Evolutionary conservation across 2,329 filamentous ascomycete species (phyloP).

Genomic region (Pseudogymnoascus sp.): DNA sequence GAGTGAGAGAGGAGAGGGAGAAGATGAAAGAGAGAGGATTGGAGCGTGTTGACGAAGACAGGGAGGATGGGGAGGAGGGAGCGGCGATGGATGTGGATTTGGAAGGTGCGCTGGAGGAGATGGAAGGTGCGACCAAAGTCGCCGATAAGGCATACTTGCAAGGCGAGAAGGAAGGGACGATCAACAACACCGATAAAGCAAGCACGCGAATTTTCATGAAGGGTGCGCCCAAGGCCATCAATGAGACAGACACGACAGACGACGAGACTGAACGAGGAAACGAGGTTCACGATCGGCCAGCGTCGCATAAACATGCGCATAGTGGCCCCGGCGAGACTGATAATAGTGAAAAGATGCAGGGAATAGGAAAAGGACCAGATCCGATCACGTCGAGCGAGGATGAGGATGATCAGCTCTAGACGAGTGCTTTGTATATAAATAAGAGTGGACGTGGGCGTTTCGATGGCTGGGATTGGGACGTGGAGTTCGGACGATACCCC

Average conservation of each 20-base stretch:
- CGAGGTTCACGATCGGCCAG: background rate
- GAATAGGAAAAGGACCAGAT: background rate
- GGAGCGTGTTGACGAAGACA: background rate
- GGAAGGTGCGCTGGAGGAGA: background rate
- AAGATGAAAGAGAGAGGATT: background rate
- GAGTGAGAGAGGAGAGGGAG: background rate
- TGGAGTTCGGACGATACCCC: slow-evolving; percentile 7
- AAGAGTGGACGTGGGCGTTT: slow-evolving; percentile 1
- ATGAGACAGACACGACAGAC: background rate
- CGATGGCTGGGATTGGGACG: background rate
- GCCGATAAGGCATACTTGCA: background rate
- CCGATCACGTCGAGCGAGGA: background rate
- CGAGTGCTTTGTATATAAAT: background rate
- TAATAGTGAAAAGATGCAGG: background rate
- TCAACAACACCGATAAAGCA: background rate
- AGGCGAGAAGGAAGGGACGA: background rate
- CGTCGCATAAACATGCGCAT: background rate
- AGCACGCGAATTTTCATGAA: background rate
- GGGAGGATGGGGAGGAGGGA: background rate
- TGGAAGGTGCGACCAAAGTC: background rate
- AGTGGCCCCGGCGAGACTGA: background rate
- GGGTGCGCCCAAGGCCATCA: background rate
- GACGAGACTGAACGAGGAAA: background rate
- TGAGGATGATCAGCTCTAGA: slow-evolving; percentile 1
- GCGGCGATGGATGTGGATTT: background rate